Evolutionary conservation across 1,139 yeast genomes (phyloP).

Genomic region (Scheffersomyces titani): DNA sequence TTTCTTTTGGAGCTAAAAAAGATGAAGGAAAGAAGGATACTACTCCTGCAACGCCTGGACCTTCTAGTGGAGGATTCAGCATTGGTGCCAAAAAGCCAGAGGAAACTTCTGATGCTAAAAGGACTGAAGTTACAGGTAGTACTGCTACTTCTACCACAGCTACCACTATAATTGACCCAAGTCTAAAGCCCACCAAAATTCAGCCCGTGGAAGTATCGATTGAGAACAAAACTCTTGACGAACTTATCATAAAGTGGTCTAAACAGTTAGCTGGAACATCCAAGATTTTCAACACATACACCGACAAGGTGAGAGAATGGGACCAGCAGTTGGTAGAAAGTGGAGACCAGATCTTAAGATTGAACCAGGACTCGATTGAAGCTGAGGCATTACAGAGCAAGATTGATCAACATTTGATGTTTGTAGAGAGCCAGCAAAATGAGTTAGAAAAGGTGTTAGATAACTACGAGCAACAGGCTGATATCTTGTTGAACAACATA

Average conservation of each 20-base stretch:
- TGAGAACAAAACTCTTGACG: slow-evolving; percentile 90
- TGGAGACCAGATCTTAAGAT: slow-evolving; percentile 79
- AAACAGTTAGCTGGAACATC: slow-evolving; percentile 76
- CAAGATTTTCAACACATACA: slow-evolving; percentile 73
- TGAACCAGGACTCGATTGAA: slow-evolving; percentile 74
- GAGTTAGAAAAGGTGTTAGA: slow-evolving; percentile 83
- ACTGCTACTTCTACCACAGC: slow-evolving; percentile 11
- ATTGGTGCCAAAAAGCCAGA: background rate
- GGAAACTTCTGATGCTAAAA: slow-evolving; percentile 9
- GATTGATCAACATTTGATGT: slow-evolving; percentile 83
- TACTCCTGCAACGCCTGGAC: background rate
- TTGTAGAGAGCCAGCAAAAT: slow-evolving; percentile 89
- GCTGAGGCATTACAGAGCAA: slow-evolving; percentile 86
- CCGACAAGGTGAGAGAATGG: slow-evolving; percentile 78
- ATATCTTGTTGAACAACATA: slow-evolving; percentile 49
- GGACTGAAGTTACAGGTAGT: slow-evolving; percentile 10
- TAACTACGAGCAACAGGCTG: slow-evolving; percentile 85
- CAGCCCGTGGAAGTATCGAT: slow-evolving; percentile 75
- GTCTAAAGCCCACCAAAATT: slow-evolving; percentile 48
- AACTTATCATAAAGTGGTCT: slow-evolving; percentile 91
- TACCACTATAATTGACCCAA: slow-evolving; percentile 25
- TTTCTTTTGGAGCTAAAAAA: background rate
- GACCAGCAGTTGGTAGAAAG: slow-evolving; percentile 81
- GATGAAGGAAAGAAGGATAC: background rate
- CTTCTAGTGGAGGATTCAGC: background rate